phyloP scores from a whole-genome alignment of 116 monocot genomes.

The Papilionanthe hybrid region DNA sequence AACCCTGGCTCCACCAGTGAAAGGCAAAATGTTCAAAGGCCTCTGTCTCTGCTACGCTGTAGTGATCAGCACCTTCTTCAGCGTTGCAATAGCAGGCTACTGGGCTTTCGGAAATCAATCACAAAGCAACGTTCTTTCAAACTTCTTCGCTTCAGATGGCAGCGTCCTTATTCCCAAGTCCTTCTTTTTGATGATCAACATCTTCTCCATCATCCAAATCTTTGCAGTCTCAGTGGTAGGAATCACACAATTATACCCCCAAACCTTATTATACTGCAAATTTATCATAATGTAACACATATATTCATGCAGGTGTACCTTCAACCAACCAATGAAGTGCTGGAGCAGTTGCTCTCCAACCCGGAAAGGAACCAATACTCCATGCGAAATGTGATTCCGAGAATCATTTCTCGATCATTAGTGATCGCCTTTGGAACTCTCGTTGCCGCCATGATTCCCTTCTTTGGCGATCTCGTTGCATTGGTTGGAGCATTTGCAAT shows the following conservation, averaged over 20 bases:
- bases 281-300: background rate
- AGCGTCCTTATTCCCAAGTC: slow-evolving; percentile 40
- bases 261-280: no score
- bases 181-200: slow-evolving; percentile 49
- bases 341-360: slow-evolving; percentile 56
- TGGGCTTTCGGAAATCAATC: slow-evolving; percentile 72
- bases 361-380: slow-evolving; percentile 53
- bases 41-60: slow-evolving; percentile 63
- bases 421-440: slow-evolving; percentile 35
- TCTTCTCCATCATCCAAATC: slow-evolving; percentile 60
- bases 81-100: slow-evolving; percentile 69
- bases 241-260: background rate
- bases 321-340: slow-evolving; percentile 76
- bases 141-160: slow-evolving; percentile 35
- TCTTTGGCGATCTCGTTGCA: slow-evolving; percentile 72
- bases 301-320: slow-evolving; percentile 51
- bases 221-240: slow-evolving; percentile 68
- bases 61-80: slow-evolving; percentile 61
- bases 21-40: slow-evolving; percentile 87
- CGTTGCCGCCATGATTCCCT: slow-evolving; percentile 78
- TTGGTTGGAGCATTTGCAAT: slow-evolving; percentile 74
- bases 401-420: slow-evolving; percentile 46
- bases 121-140: slow-evolving; percentile 40
- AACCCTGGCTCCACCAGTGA: slow-evolving; percentile 62
- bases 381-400: slow-evolving; percentile 48